Evolutionary conservation across 305 asterid genomes (phyloP).

Genomic region (Coffea humblotiana): DNA sequence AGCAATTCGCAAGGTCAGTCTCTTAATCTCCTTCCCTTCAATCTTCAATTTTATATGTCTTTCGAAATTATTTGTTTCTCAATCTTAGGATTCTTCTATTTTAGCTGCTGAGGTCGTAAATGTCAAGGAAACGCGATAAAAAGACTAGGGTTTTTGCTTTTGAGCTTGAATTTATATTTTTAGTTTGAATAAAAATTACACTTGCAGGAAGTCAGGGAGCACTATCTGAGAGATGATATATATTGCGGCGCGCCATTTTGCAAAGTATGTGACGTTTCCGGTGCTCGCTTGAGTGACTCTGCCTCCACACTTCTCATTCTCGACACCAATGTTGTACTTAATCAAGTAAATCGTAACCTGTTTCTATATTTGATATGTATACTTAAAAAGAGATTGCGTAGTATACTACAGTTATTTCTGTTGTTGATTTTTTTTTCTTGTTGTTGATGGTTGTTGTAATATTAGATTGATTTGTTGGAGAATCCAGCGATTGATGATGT

Average conservation of each 20-base stretch:
- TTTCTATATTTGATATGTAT: not conserved
- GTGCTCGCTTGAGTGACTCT: conserved; percentile 53
- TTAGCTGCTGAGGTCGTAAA: not conserved
- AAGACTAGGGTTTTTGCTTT: conserved; percentile 20
- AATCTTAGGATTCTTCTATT: not conserved
- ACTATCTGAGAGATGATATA: conserved; percentile 88
- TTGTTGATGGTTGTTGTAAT: not conserved
- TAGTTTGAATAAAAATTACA: not conserved
- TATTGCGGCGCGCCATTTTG: conserved; percentile 87
- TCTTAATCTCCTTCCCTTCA: not conserved
- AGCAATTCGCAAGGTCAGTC: conserved; percentile 63
- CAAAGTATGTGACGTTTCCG: conserved; percentile 56
- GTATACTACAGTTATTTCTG: not conserved
- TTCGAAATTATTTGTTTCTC: not conserved
- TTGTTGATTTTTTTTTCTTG: not conserved
- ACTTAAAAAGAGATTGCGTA: not conserved
- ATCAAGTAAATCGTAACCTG: conserved; percentile 85
- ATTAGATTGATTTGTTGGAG: conserved; percentile 92
- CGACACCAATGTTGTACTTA: conserved; percentile 92
- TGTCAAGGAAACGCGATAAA: not conserved
- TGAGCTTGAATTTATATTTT: conserved; percentile 3
- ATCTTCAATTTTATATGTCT: no score
- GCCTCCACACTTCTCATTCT: conserved; percentile 57
- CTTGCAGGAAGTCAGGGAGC: conserved; percentile 82
- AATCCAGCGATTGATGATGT: conserved; percentile 88